A percentile compares a stretch with the other conserved stretches of the same genome.
These are phyloP conservation scores for Podospora appendiculata DNA, from an alignment of 495 filamentous ascomycete species.

Conservation along the genomic window DNA sequence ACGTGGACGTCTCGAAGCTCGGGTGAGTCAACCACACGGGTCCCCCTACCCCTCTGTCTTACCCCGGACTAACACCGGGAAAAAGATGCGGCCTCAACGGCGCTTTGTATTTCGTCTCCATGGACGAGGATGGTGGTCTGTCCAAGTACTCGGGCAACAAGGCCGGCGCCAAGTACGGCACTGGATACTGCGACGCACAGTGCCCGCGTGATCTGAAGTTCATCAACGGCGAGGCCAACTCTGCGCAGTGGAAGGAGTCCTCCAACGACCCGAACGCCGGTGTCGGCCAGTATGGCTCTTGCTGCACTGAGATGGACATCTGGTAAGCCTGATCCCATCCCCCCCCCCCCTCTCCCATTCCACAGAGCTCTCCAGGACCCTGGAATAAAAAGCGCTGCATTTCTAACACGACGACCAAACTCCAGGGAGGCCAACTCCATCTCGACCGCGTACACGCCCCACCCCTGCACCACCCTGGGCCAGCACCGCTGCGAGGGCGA, in stretches of 20 bases:
- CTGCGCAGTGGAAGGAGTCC: conserved; percentile 50
- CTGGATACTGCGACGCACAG: conserved; percentile 49
- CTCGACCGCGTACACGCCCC: conserved; percentile 54
- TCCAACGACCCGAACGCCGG: conserved; percentile 50
- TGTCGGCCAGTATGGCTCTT: conserved; percentile 51
- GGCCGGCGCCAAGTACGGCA: conserved; percentile 51
- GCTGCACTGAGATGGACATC: conserved; percentile 66
- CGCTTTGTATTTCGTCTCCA: conserved; percentile 48
- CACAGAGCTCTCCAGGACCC: too few relatives aligned
- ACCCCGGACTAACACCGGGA: background rate
- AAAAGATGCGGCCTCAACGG: conserved; percentile 44
- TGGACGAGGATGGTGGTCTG: conserved; percentile 47
- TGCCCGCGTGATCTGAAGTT: conserved; percentile 44
- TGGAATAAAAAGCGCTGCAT: too few relatives aligned
- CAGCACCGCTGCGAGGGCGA: conserved; percentile 48
- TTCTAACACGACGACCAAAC: too few relatives aligned
- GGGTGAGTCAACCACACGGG: conserved; percentile 8
- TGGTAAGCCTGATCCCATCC: conserved; percentile 20
- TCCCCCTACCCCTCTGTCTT: too few relatives aligned
- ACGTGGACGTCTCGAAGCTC: conserved; percentile 44
- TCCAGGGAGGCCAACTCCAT: conserved; percentile 50
- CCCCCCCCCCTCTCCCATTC: background rate
- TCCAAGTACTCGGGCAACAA: conserved; percentile 41
- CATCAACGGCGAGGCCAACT: conserved; percentile 45
- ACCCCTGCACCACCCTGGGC: conserved; percentile 52